phyloP scores from a whole-genome alignment of 1,284 basidiomycete genomes.

The Puccinia brachypodii region DNA sequence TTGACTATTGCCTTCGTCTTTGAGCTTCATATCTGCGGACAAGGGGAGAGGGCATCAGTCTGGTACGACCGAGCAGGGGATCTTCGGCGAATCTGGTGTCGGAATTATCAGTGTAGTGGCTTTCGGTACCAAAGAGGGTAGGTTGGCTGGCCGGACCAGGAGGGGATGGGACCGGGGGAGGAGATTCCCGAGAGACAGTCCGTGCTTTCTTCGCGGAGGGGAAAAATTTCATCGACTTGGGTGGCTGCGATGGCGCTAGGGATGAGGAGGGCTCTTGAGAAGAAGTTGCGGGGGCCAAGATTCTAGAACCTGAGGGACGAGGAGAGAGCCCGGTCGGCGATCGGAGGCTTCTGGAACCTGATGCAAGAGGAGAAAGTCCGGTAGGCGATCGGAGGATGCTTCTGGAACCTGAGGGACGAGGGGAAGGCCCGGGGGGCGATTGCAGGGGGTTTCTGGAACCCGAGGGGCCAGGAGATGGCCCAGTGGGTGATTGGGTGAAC shows the following conservation, averaged over 20 bases:
- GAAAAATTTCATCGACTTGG: background rate
- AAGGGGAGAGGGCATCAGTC: slow-evolving; percentile 10
- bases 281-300: background rate
- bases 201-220: background rate
- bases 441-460: background rate
- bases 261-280: background rate
- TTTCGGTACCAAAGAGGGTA: slow-evolving; percentile 37
- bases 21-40: background rate
- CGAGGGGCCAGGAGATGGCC: background rate
- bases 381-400: background rate
- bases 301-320: background rate
- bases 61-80: background rate
- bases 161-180: background rate
- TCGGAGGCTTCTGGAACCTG: background rate
- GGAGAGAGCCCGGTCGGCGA: background rate
- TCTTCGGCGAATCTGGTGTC: slow-evolving; percentile 4
- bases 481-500: background rate
- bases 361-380: background rate
- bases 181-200: background rate
- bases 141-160: slow-evolving; percentile 2
- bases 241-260: background rate
- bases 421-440: background rate
- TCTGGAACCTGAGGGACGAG: background rate
- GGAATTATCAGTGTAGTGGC: slow-evolving; percentile 9
- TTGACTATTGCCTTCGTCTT: background rate